These are phyloP conservation scores for Fusarium torulosum DNA, from an alignment of 2,329 filamentous ascomycete genomes.

Conservation along the genomic window DNA sequence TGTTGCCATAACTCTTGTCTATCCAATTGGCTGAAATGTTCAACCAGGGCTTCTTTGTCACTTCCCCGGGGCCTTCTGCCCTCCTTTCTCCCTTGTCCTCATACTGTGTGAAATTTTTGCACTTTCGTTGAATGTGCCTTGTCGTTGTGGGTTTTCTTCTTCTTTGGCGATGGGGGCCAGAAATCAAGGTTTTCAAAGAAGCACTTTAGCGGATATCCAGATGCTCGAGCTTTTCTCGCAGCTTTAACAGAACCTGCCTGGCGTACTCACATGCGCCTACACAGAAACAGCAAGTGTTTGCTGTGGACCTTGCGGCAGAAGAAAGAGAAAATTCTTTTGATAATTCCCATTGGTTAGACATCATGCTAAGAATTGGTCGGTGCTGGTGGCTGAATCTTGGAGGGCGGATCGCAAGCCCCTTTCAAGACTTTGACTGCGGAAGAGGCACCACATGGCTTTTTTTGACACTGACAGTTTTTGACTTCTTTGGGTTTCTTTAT, in stretches of 20 bases:
- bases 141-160: conserved; percentile 27
- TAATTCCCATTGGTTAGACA: conserved; percentile 25
- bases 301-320: background rate
- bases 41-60: conserved; percentile 22
- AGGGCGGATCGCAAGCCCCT: conserved; percentile 21
- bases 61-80: conserved; percentile 1
- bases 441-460: conserved; percentile 42
- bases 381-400: conserved; percentile 28
- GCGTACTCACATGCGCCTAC: conserved; percentile 28
- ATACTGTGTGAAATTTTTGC: conserved; percentile 38
- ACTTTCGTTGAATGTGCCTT: conserved; percentile 19
- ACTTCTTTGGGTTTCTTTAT: conserved; percentile 25
- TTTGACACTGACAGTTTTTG: conserved; percentile 23
- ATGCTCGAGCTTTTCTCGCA: conserved; percentile 11
- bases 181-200: conserved; percentile 38
- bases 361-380: background rate
- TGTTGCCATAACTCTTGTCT: conserved; percentile 21
- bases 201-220: conserved; percentile 31
- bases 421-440: conserved; percentile 31
- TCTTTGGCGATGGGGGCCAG: conserved; percentile 19
- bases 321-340: conserved; percentile 25
- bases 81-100: conserved; percentile 10
- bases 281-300: conserved; percentile 20
- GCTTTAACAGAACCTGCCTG: conserved; percentile 5
- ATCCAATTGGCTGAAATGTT: conserved; percentile 22